A percentile compares a stretch with the other conserved stretches of the same genome.
These are phyloP conservation scores for Canariomyces notabilis DNA, from an alignment of 2,329 filamentous ascomycete species.

Conservation along the genomic window DNA sequence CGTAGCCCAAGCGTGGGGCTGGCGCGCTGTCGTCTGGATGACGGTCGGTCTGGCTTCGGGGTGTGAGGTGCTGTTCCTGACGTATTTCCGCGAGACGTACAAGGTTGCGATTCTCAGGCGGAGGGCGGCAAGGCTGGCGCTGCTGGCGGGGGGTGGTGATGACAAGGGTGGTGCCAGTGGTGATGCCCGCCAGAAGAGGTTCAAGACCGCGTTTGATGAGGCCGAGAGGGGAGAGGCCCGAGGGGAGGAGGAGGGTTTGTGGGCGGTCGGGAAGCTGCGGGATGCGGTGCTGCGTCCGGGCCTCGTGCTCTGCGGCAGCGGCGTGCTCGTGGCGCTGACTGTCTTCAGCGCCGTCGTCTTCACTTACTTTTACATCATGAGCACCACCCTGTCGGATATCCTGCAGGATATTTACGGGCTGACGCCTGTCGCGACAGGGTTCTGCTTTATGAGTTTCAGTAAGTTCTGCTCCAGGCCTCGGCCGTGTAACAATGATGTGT, in stretches of 20 bases:
- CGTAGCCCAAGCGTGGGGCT: slow-evolving; percentile 50
- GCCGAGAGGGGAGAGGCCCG: slow-evolving; percentile 17
- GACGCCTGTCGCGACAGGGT: slow-evolving; percentile 47
- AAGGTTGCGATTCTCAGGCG: slow-evolving; percentile 49
- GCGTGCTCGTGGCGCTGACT: slow-evolving; percentile 47
- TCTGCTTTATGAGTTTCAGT: slow-evolving; percentile 53
- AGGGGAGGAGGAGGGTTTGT: slow-evolving; percentile 23
- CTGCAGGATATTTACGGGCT: slow-evolving; percentile 44
- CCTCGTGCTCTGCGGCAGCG: slow-evolving; percentile 39
- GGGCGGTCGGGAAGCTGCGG: too few species aligned
- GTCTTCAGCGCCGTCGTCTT: slow-evolving; percentile 46
- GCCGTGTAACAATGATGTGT: slow-evolving; percentile 12
- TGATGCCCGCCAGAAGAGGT: slow-evolving; percentile 13
- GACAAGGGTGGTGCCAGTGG: too few species aligned
- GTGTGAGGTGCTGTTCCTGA: slow-evolving; percentile 48
- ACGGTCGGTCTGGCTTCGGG: slow-evolving; percentile 41
- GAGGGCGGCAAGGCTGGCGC: slow-evolving; percentile 32
- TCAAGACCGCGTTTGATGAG: slow-evolving; percentile 31
- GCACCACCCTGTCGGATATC: slow-evolving; percentile 49
- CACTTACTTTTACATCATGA: slow-evolving; percentile 49
- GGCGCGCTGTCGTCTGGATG: slow-evolving; percentile 50
- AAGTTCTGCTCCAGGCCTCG: slow-evolving; percentile 18
- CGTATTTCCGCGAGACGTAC: slow-evolving; percentile 56
- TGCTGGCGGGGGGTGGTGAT: slow-evolving; percentile 32
- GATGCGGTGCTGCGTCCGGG: slow-evolving; percentile 43